phyloP scores from a whole-genome alignment of 2,329 filamentous ascomycete species.

The Botrytis galanthina region DNA sequence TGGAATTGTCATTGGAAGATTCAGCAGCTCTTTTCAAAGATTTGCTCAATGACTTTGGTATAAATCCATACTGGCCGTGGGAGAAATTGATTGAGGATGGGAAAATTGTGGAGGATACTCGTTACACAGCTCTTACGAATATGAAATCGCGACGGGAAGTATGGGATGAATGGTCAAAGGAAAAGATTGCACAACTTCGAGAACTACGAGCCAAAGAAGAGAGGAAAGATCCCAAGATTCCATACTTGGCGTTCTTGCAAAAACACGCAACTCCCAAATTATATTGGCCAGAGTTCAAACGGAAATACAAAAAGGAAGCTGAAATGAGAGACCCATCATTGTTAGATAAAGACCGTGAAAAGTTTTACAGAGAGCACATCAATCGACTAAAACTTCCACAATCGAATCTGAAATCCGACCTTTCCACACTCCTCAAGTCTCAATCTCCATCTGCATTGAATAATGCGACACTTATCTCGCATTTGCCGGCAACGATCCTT shows the following conservation, averaged over 20 bases:
- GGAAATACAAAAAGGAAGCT: constrained; percentile 80
- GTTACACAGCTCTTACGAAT: constrained; percentile 80
- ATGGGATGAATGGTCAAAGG: constrained; percentile 80
- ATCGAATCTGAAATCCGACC: constrained; percentile 65
- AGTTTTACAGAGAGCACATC: constrained; percentile 73
- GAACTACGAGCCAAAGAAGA: constrained; percentile 71
- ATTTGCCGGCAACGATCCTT: constrained; percentile 61
- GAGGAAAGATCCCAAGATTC: constrained; percentile 78
- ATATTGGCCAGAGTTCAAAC: constrained; percentile 95
- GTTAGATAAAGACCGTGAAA: constrained; percentile 75
- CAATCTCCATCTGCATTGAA: constrained; percentile 60
- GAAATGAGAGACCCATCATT: constrained; percentile 74
- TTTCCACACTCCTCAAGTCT: constrained; percentile 62
- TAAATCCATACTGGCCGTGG: constrained; percentile 90
- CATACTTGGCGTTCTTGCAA: constrained; percentile 78
- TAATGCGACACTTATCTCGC: constrained; percentile 52
- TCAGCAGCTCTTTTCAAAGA: constrained; percentile 78
- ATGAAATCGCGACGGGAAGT: constrained; percentile 79
- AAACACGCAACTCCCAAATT: constrained; percentile 83
- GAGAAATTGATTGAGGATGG: constrained; percentile 84
- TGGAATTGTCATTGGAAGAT: constrained; percentile 72
- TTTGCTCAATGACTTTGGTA: constrained; percentile 74
- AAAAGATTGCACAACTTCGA: constrained; percentile 70
- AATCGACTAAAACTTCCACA: constrained; percentile 63
- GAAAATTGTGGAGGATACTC: constrained; percentile 75